These are phyloP conservation scores for Amaranthus tricolor DNA, from an alignment of 179 eudicot species.

Conservation along the genomic window DNA sequence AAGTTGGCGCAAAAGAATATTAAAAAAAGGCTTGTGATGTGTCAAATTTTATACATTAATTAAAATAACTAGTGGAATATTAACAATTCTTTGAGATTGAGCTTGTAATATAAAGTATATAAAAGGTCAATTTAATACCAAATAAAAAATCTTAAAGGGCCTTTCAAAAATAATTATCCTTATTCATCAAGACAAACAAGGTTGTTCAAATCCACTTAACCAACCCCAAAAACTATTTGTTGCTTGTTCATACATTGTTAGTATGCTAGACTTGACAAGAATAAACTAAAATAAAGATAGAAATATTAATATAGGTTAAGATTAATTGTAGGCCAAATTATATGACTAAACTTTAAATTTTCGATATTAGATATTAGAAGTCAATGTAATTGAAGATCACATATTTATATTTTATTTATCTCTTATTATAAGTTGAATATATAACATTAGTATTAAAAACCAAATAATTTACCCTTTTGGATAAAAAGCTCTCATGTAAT, in stretches of 20 bases:
- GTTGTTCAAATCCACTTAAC: not conserved
- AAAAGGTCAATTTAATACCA: not conserved
- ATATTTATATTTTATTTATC: too few species aligned
- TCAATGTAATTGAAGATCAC: too few species aligned
- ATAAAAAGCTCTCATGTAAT: too few species aligned
- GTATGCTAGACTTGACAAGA: too few species aligned
- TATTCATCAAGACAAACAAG: not conserved
- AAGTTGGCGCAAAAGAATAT: not conserved
- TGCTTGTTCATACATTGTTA: not conserved
- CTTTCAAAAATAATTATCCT: not conserved
- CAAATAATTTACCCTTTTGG: too few species aligned
- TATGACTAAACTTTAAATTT: too few species aligned
- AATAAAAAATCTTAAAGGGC: not conserved
- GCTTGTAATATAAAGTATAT: not conserved
- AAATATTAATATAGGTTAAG: too few species aligned
- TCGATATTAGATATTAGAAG: too few species aligned
- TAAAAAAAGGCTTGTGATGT: conserved; percentile 1
- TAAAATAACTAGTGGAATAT: not conserved
- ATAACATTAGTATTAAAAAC: too few species aligned
- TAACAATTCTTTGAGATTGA: conserved; percentile 1
- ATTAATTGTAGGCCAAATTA: too few species aligned
- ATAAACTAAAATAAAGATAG: too few species aligned
- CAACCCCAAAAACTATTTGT: not conserved
- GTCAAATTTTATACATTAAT: not conserved
- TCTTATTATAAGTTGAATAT: too few species aligned